Evolutionary conservation across 2,329 filamentous ascomycete species (phyloP).

Genomic region (Capronia coronata): DNA sequence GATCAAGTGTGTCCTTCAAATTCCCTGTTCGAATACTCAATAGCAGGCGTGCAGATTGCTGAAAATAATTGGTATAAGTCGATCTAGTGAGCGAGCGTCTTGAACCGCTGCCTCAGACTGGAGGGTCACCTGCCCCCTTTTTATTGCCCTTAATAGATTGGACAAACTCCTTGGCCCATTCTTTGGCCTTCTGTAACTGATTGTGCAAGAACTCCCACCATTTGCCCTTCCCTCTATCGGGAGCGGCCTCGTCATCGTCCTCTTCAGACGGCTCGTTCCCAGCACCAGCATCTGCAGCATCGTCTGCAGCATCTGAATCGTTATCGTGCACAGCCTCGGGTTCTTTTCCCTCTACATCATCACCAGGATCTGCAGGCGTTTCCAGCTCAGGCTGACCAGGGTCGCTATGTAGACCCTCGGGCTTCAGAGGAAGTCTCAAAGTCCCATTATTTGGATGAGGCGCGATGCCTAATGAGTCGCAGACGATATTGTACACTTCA

Average conservation of each 20-base stretch:
- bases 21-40: too few relatives aligned
- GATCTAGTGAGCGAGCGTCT: too few relatives aligned
- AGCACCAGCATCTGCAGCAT: background rate
- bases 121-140: constrained; percentile 14
- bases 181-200: constrained; percentile 27
- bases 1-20: too few relatives aligned
- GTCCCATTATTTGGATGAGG: constrained; percentile 84
- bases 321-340: constrained; percentile 1
- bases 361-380: constrained; percentile 16
- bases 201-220: constrained; percentile 29
- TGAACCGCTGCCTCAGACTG: too few relatives aligned
- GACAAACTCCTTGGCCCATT: constrained; percentile 28
- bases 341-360: constrained; percentile 3
- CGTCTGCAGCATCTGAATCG: background rate
- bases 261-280: background rate
- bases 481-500: constrained; percentile 90
- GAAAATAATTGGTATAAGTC: too few relatives aligned
- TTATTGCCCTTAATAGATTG: constrained; percentile 27
- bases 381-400: constrained; percentile 29
- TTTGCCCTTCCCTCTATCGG: constrained; percentile 7
- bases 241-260: background rate
- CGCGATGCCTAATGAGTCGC: constrained; percentile 70
- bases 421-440: constrained; percentile 47
- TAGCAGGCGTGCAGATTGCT: too few relatives aligned
- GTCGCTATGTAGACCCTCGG: constrained; percentile 42